Percentiles rank a stretch among this genome's conserved stretches.
phyloP scores from a whole-genome alignment of 371 early-diverging fungal genomes.

The Ordospora colligata region DNA sequence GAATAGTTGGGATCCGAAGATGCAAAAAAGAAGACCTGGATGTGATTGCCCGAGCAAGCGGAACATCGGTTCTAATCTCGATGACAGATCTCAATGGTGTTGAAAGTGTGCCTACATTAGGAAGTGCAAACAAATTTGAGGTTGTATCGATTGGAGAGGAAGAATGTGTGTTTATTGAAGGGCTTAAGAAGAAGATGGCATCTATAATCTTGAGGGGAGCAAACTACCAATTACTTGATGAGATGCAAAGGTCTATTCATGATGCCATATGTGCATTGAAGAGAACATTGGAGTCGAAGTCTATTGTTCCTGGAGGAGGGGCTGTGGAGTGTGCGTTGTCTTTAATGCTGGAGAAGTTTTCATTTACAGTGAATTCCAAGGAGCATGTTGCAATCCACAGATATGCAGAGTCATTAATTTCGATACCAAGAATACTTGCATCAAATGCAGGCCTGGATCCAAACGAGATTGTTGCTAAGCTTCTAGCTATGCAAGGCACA shows the following conservation, averaged over 20 bases:
- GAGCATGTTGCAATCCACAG: slow-evolving; percentile 95
- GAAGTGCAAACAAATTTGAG: slow-evolving; percentile 80
- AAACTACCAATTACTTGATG: slow-evolving; percentile 86
- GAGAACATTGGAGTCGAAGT: slow-evolving; percentile 86
- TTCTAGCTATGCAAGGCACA: slow-evolving; percentile 38
- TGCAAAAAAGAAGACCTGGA: slow-evolving; percentile 90
- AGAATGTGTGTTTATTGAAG: slow-evolving; percentile 87
- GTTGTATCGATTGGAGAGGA: slow-evolving; percentile 66
- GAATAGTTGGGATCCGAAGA: slow-evolving; percentile 82
- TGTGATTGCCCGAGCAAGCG: slow-evolving; percentile 88
- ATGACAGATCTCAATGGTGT: slow-evolving; percentile 91
- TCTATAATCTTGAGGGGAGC: slow-evolving; percentile 87
- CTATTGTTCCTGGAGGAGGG: slow-evolving; percentile 97
- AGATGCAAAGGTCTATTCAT: slow-evolving; percentile 95
- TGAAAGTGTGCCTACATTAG: slow-evolving; percentile 82
- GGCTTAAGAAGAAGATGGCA: slow-evolving; percentile 69
- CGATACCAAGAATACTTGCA: slow-evolving; percentile 91
- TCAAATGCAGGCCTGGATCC: slow-evolving; percentile 97
- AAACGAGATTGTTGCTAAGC: slow-evolving; percentile 80
- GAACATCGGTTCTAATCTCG: slow-evolving; percentile 84
- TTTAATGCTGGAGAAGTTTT: slow-evolving; percentile 92
- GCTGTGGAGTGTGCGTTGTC: slow-evolving; percentile 91
- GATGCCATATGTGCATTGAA: slow-evolving; percentile 93
- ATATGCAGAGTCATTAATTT: slow-evolving; percentile 85
- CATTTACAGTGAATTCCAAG: slow-evolving; percentile 68